These are phyloP conservation scores for Populus tremula DNA, from an alignment of 345 rosid species.

Conservation along the genomic window DNA sequence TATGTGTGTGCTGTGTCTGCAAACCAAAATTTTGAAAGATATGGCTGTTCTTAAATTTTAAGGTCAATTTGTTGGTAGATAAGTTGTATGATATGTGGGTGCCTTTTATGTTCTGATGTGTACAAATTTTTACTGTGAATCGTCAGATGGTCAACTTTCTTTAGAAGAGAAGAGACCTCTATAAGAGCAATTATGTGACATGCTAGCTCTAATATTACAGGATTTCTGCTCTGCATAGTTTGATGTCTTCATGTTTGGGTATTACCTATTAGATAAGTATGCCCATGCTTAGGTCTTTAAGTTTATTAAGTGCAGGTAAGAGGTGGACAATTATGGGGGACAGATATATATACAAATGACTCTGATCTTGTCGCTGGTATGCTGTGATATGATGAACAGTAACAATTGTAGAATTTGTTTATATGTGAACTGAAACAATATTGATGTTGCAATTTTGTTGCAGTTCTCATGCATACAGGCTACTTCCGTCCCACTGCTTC, in stretches of 20 bases:
- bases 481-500: slow-evolving; percentile 96
- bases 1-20: background rate
- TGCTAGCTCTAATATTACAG: background rate
- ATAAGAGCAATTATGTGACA: background rate
- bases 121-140: background rate
- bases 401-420: background rate
- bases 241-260: background rate
- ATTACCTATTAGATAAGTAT: background rate
- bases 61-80: background rate
- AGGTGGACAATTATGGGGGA: slow-evolving; percentile 99
- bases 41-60: background rate
- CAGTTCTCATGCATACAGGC: slow-evolving; percentile 99
- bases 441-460: slow-evolving; percentile 27
- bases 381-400: slow-evolving; percentile 8
- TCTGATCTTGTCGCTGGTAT: slow-evolving; percentile 99
- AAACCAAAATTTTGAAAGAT: background rate
- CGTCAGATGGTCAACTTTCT: background rate
- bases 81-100: background rate
- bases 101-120: background rate
- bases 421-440: slow-evolving; percentile 5
- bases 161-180: background rate
- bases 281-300: slow-evolving; percentile 1
- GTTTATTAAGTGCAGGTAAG: slow-evolving; percentile 61
- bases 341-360: slow-evolving; percentile 92
- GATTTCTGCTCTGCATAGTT: background rate